A percentile compares a stretch with the other conserved stretches of the same genome.
Conservation (phyloP, 1,284 basidiomycete species). For the Microbotryum saponariae region DNA sequence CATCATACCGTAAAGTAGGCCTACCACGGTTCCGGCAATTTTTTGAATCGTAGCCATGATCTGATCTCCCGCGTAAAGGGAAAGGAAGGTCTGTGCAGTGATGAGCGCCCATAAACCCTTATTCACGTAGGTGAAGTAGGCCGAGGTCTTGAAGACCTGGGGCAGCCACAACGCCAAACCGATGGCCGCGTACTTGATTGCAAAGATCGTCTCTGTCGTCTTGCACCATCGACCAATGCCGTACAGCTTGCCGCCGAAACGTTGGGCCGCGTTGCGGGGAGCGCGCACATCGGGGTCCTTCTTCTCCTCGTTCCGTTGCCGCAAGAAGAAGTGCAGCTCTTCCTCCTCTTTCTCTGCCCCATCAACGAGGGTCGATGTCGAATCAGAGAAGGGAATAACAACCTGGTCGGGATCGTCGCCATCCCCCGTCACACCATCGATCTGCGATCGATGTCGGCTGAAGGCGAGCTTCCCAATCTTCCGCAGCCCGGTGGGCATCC, state of each 20-base stretch:
- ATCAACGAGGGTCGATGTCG: too few relatives aligned
- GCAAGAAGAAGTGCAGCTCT: background rate
- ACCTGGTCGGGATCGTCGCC: conserved; percentile 29
- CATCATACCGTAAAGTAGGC: conserved; percentile 22
- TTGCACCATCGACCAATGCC: conserved; percentile 45
- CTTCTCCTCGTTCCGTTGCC: background rate
- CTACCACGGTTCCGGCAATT: conserved; percentile 8
- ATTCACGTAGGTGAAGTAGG: conserved; percentile 46
- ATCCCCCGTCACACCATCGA: conserved; percentile 22
- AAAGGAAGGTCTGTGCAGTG: conserved; percentile 52
- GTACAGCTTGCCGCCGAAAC: conserved; percentile 42
- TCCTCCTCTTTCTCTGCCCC: background rate
- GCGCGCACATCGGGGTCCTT: conserved; percentile 49
- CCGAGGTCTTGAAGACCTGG: conserved; percentile 46
- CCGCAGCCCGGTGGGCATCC: conserved; percentile 51
- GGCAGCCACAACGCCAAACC: conserved; percentile 54
- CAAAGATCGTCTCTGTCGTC: conserved; percentile 50
- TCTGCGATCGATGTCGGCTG: too few relatives aligned
- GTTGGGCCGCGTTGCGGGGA: conserved; percentile 47
- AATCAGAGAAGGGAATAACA: background rate
- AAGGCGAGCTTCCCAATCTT: conserved; percentile 40
- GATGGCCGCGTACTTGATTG: conserved; percentile 52
- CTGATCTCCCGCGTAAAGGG: conserved; percentile 55
- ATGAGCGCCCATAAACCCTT: conserved; percentile 55
- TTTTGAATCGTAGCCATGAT: conserved; percentile 39